A percentile compares a stretch with the other conserved stretches of the same genome.
phyloP scores from a whole-genome alignment of 345 rosid species.

The Lepidium didymum region DNA sequence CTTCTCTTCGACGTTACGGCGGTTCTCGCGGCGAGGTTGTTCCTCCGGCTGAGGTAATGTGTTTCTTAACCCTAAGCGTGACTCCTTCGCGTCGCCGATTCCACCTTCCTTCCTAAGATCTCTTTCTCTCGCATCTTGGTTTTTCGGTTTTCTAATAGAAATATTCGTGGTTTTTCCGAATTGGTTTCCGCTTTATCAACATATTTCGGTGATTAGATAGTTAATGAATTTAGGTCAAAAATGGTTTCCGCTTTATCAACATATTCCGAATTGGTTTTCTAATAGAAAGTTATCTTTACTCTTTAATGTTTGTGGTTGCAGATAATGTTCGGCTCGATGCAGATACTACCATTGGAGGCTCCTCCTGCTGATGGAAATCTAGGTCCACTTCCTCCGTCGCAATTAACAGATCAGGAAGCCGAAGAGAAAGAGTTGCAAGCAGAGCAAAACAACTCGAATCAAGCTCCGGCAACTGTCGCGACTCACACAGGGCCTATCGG shows the following conservation, averaged over 20 bases:
- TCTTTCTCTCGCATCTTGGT: neutral
- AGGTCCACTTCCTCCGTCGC: conserved; percentile 55
- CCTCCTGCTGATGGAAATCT: conserved; percentile 62
- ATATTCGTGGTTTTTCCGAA: neutral
- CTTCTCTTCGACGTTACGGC: neutral
- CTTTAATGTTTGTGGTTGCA: neutral
- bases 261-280: too few relatives aligned
- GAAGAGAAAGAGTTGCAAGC: conserved; percentile 38
- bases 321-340: conserved; percentile 44
- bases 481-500: conserved; percentile 81
- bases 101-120: neutral
- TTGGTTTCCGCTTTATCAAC: neutral
- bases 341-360: conserved; percentile 73
- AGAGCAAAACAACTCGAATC: conserved; percentile 34
- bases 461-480: conserved; percentile 43
- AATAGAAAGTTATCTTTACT: neutral
- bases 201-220: neutral
- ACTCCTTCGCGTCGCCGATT: neutral
- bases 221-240: conserved; percentile 4
- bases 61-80: neutral
- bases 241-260: too few relatives aligned
- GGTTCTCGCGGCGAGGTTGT: neutral
- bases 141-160: neutral
- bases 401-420: conserved; percentile 37
- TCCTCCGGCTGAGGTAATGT: conserved; percentile 20